phyloP scores from a whole-genome alignment of 192 early-diverging fungal genomes.

The Cetraspora pellucida region DNA sequence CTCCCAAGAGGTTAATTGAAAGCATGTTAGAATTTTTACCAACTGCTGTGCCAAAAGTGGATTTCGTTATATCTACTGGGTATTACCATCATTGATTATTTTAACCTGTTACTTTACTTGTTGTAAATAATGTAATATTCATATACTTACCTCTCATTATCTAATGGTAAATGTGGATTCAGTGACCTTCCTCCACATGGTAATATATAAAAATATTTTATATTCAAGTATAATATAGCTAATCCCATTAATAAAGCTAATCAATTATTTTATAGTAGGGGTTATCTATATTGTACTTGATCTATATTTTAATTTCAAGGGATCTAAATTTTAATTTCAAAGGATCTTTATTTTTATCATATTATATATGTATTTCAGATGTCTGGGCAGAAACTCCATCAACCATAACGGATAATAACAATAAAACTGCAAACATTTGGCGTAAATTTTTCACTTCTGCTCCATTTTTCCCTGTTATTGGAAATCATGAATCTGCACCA shows the following conservation, averaged over 20 bases:
- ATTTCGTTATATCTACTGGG: constrained; percentile 23
- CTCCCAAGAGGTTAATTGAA: constrained; percentile 9
- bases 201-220: background rate
- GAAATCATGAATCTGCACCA: constrained; percentile 32
- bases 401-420: background rate
- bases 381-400: constrained; percentile 26
- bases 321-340: too few relatives aligned
- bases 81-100: background rate
- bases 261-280: too few relatives aligned
- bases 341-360: too few relatives aligned
- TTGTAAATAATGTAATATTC: too few relatives aligned
- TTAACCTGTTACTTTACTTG: too few relatives aligned
- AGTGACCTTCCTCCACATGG: constrained; percentile 31
- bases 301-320: too few relatives aligned
- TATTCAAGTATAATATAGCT: too few relatives aligned
- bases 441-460: background rate
- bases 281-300: too few relatives aligned
- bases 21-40: constrained; percentile 28
- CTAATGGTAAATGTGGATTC: background rate
- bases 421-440: background rate
- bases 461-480: constrained; percentile 25
- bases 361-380: too few relatives aligned
- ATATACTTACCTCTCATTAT: too few relatives aligned
- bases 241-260: too few relatives aligned
- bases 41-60: constrained; percentile 25